phyloP scores from a whole-genome alignment of 1,284 basidiomycete species.

The Ceratobasidium sp. region DNA sequence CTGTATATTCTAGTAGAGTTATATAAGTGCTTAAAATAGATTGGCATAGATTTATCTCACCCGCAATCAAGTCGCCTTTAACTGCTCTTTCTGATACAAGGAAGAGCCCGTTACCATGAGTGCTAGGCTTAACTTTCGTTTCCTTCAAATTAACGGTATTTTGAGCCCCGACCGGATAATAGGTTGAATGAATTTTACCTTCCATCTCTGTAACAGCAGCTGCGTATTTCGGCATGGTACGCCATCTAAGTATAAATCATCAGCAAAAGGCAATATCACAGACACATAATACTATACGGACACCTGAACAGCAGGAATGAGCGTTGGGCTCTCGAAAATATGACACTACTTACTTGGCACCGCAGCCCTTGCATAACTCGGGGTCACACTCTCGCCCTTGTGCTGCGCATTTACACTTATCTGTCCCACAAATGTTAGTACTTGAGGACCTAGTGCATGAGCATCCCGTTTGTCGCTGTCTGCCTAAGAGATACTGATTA shows the following conservation, averaged over 20 bases:
- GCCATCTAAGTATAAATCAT: not conserved
- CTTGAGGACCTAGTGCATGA: conserved; percentile 8
- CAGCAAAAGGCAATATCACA: no score
- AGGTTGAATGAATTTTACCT: not conserved
- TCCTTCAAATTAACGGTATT: not conserved
- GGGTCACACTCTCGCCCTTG: conserved; percentile 14
- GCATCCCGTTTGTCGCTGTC: conserved; percentile 16
- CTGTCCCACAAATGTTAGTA: conserved; percentile 12
- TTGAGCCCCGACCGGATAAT: no score
- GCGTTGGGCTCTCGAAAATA: not conserved
- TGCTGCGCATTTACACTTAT: conserved; percentile 1
- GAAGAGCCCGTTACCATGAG: conserved; percentile 12
- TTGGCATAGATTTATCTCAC: not conserved
- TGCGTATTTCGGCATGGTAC: conserved; percentile 1
- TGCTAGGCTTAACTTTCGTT: conserved; percentile 18
- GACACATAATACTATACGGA: not conserved
- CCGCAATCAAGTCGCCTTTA: conserved; percentile 5
- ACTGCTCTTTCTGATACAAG: not conserved
- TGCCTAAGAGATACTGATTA: not conserved
- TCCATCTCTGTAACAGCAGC: not conserved
- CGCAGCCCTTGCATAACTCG: conserved; percentile 9
- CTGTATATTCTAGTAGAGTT: conserved; percentile 7
- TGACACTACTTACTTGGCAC: conserved; percentile 2
- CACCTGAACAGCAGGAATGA: not conserved
- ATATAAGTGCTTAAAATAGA: not conserved